phyloP scores from a whole-genome alignment of 352 stramenopile genomes.

The Pilasporangium apinafurcum region DNA sequence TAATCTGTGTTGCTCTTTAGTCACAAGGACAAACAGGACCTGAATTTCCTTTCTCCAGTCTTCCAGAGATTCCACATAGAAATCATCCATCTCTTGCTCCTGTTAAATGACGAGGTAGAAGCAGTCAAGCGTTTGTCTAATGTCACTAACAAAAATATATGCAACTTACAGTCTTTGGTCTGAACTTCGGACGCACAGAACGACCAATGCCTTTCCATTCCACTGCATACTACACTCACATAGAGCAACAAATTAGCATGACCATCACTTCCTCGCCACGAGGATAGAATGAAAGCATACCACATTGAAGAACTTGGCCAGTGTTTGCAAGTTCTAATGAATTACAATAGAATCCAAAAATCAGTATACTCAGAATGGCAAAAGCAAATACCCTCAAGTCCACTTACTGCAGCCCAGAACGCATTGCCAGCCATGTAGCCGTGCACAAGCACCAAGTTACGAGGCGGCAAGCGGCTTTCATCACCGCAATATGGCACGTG shows the following conservation, averaged over 20 bases:
- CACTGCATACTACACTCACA: constrained; percentile 52
- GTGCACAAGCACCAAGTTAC: constrained; percentile 67
- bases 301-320: constrained; percentile 77
- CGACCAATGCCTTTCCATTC: constrained; percentile 79
- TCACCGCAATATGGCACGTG: constrained; percentile 75
- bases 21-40: constrained; percentile 12
- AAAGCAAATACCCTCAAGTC: not conserved
- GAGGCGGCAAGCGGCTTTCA: constrained; percentile 30
- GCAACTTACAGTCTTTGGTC: constrained; percentile 36
- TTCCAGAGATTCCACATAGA: constrained; percentile 78
- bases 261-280: no score
- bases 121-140: no score
- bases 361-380: not conserved
- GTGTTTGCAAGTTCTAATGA: constrained; percentile 57
- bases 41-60: constrained; percentile 56
- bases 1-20: not conserved
- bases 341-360: constrained; percentile 1
- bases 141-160: no score
- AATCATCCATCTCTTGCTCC: constrained; percentile 71
- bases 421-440: constrained; percentile 73
- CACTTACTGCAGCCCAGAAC: constrained; percentile 63
- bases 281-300: constrained; percentile 17
- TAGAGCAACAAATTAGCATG: no score
- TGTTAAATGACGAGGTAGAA: constrained; percentile 6
- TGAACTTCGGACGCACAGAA: constrained; percentile 53